A percentile compares a stretch with the other conserved stretches of the same genome.
Conservation (phyloP, 78 protist species). For the Protostelium mycophagum region DNA sequence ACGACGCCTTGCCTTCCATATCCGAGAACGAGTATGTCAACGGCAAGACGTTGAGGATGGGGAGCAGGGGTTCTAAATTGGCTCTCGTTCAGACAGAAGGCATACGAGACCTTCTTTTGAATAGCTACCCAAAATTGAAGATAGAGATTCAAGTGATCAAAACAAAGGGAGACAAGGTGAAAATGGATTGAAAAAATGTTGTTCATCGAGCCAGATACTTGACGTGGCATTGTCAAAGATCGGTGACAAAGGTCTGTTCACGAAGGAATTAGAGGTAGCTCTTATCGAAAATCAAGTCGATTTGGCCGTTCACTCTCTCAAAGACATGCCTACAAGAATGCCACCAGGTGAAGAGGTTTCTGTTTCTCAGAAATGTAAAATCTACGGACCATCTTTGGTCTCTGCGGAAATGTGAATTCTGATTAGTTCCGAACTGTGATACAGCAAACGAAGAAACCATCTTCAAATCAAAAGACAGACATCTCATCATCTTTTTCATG, state of each 20-base stretch:
- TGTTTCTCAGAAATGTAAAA: too few species aligned
- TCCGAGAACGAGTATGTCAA: not conserved
- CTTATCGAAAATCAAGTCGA: constrained; percentile 55
- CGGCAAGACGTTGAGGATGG: constrained; percentile 23
- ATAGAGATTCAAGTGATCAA: constrained; percentile 60
- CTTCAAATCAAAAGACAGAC: too few species aligned
- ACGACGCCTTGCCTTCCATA: not conserved
- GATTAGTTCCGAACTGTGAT: too few species aligned
- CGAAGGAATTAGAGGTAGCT: constrained; percentile 72
- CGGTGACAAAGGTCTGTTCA: constrained; percentile 82
- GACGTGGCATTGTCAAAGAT: constrained; percentile 67
- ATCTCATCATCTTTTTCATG: not conserved
- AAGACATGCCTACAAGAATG: constrained; percentile 65
- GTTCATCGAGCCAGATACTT: constrained; percentile 19
- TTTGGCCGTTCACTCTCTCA: constrained; percentile 75
- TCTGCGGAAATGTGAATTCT: too few species aligned
- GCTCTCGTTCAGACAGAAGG: constrained; percentile 63
- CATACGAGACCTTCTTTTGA: constrained; percentile 25
- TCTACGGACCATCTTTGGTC: too few species aligned
- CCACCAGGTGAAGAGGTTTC: constrained; percentile 1
- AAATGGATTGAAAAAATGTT: too few species aligned
- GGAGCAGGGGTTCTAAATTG: constrained; percentile 54
- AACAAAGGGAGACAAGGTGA: constrained; percentile 69
- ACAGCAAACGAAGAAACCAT: too few species aligned
- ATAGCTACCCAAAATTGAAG: constrained; percentile 15